Conservation (phyloP, 2,329 filamentous ascomycete genomes). For the Cercospora sesami region DNA sequence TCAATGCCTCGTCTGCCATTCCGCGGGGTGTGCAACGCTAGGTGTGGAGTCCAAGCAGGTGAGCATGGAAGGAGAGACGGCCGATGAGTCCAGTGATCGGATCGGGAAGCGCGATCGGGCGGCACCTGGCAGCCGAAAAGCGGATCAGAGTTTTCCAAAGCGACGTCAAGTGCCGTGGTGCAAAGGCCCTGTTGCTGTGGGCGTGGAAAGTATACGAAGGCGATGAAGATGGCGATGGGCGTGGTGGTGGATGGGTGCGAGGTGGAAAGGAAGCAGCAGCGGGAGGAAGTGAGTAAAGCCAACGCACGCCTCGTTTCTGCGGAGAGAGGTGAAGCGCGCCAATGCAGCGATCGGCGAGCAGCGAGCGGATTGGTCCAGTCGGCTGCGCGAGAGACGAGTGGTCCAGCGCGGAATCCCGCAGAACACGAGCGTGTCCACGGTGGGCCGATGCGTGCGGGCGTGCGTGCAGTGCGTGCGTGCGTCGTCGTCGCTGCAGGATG, state of each 20-base stretch:
- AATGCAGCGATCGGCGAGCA: slow-evolving; percentile 21
- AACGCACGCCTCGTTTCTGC: slow-evolving; percentile 25
- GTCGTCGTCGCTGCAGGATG: not conserved
- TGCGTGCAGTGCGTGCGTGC: not conserved
- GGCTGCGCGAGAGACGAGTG: slow-evolving; percentile 12
- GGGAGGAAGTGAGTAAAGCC: slow-evolving; percentile 18
- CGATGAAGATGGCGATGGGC: slow-evolving; percentile 4
- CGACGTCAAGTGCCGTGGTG: not conserved
- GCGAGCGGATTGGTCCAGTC: slow-evolving; percentile 9
- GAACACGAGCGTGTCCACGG: not conserved
- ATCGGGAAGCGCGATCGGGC: slow-evolving; percentile 4
- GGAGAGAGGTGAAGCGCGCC: slow-evolving; percentile 17
- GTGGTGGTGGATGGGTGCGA: slow-evolving; percentile 2
- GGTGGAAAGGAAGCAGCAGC: not conserved
- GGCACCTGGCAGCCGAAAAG: slow-evolving; percentile 10
- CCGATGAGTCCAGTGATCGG: not conserved
- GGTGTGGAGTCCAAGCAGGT: not conserved
- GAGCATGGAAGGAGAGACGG: not conserved
- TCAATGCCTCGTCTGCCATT: slow-evolving; percentile 38
- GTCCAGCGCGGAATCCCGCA: not conserved
- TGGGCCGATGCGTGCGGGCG: no score
- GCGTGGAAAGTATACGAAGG: slow-evolving; percentile 3
- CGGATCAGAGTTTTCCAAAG: not conserved
- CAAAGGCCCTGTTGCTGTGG: not conserved
- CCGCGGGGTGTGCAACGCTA: slow-evolving; percentile 2